These are phyloP conservation scores for Otatea glauca DNA, from an alignment of 176 grass and related monocot species.

Conservation along the genomic window DNA sequence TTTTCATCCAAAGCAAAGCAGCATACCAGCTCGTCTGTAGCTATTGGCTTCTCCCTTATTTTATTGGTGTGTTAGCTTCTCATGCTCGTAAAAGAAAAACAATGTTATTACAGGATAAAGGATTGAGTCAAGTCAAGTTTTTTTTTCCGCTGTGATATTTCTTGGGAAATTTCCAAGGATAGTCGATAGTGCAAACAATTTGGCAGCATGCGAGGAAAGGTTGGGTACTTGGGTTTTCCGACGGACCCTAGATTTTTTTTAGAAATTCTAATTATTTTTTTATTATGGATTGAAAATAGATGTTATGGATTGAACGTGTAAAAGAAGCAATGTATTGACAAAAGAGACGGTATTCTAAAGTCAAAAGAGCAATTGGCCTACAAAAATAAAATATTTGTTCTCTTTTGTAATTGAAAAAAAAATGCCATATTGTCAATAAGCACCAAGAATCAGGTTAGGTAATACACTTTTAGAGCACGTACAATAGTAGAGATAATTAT, in stretches of 20 bases:
- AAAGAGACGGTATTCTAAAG: too few species aligned
- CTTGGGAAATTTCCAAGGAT: background rate
- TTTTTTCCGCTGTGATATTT: background rate
- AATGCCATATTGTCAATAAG: background rate
- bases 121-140: background rate
- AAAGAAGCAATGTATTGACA: too few species aligned
- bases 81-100: background rate
- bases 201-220: too few species aligned
- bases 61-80: conserved; percentile 1
- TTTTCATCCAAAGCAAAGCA: conserved; percentile 44
- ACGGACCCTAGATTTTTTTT: too few species aligned
- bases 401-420: too few species aligned
- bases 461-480: background rate
- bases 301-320: too few species aligned
- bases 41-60: background rate
- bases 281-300: too few species aligned
- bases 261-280: too few species aligned
- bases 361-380: too few species aligned
- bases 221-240: too few species aligned
- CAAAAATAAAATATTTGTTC: too few species aligned
- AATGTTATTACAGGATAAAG: background rate
- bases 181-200: background rate
- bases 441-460: background rate
- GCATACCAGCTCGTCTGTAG: background rate
- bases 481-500: too few species aligned